A percentile compares a stretch with the other conserved stretches of the same genome.
Evolutionary conservation across 139 green algal species (phyloP).

Genomic region (Micractinium sp.): DNA sequence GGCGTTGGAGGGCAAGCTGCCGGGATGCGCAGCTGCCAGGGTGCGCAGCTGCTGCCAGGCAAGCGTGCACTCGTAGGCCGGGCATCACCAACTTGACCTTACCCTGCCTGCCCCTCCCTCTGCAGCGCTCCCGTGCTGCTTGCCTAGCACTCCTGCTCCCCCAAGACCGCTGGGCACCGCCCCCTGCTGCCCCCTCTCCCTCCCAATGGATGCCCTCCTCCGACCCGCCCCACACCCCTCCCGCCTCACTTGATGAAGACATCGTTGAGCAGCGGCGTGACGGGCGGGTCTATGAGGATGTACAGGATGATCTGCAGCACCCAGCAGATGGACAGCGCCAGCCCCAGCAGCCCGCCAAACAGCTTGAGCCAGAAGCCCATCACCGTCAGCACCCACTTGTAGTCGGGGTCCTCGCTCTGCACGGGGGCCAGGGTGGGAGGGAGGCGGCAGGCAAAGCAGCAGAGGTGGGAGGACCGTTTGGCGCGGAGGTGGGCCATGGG

Average conservation of each 20-base stretch:
- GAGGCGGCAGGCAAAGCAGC: no score
- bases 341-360: slow-evolving; percentile 73
- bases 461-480: not conserved
- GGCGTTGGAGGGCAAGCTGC: no score
- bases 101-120: no score
- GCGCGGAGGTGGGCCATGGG: no score
- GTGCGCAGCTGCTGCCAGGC: no score
- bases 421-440: not conserved
- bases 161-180: no score
- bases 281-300: slow-evolving; percentile 84
- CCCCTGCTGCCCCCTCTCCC: not conserved
- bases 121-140: no score
- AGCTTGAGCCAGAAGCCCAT: slow-evolving; percentile 83
- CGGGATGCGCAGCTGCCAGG: no score
- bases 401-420: slow-evolving; percentile 84
- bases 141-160: no score
- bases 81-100: no score
- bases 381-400: slow-evolving; percentile 80
- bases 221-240: not conserved
- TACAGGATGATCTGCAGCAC: slow-evolving; percentile 96
- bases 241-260: slow-evolving; percentile 83
- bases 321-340: slow-evolving; percentile 83
- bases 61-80: no score
- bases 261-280: slow-evolving; percentile 89
- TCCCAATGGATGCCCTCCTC: not conserved